These are phyloP conservation scores for Cystofilobasidium macerans DNA, from an alignment of 768 basidiomycete genomes.

Conservation along the genomic window DNA sequence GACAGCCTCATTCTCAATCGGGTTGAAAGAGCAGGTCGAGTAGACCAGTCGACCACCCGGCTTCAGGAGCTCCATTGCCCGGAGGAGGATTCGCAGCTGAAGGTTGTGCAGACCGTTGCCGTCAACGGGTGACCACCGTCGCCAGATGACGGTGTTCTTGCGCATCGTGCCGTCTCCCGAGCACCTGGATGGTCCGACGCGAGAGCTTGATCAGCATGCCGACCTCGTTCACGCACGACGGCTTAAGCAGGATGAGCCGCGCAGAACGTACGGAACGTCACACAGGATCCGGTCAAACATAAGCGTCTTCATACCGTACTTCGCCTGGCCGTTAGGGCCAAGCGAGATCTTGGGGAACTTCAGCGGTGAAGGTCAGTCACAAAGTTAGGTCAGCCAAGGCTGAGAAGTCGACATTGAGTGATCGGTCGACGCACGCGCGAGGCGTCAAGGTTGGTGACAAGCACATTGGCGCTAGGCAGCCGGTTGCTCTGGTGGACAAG, in stretches of 20 bases:
- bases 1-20: constrained; percentile 94
- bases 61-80: constrained; percentile 80
- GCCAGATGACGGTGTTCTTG: constrained; percentile 94
- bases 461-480: constrained; percentile 76
- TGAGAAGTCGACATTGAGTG: not conserved
- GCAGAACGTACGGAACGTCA: constrained; percentile 64
- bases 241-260: not conserved
- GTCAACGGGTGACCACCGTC: constrained; percentile 73
- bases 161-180: constrained; percentile 92
- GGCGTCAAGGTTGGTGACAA: constrained; percentile 95
- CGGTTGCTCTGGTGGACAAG: constrained; percentile 96
- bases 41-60: constrained; percentile 88
- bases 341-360: constrained; percentile 33
- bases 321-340: constrained; percentile 6
- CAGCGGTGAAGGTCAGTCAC: not conserved
- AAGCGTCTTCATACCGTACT: constrained; percentile 41
- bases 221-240: not conserved
- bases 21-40: constrained; percentile 95
- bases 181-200: constrained; percentile 39
- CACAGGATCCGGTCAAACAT: constrained; percentile 87
- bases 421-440: constrained; percentile 14
- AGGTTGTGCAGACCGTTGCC: constrained; percentile 82
- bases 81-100: constrained; percentile 80
- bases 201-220: not conserved
- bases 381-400: not conserved